Conservation (phyloP, 2,329 filamentous ascomycete species). For the Pseudogymnoascus sp. region DNA sequence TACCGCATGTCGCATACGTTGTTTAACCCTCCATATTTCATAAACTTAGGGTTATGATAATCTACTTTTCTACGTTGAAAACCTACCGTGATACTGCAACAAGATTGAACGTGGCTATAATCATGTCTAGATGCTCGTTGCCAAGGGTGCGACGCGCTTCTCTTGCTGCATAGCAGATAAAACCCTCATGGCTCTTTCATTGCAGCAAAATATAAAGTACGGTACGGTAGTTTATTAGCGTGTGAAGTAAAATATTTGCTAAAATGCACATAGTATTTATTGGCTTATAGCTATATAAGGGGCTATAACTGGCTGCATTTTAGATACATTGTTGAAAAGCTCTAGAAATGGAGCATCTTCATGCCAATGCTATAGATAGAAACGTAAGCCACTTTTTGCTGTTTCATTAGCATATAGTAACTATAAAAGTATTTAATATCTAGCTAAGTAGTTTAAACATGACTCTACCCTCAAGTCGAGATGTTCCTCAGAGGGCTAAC, state of each 20-base stretch:
- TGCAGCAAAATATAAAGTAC: not conserved
- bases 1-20: not conserved
- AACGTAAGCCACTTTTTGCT: too few relatives aligned
- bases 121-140: not conserved
- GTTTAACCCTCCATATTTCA: not conserved
- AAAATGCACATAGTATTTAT: not conserved
- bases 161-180: not conserved
- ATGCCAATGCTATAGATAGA: not conserved
- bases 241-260: not conserved
- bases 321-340: not conserved
- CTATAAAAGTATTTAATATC: not conserved
- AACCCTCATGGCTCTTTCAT: not conserved
- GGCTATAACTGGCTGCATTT: not conserved
- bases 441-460: not conserved
- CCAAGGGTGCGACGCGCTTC: not conserved
- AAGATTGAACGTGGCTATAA: not conserved
- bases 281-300: not conserved
- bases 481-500: not conserved
- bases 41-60: not conserved
- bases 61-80: not conserved
- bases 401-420: too few relatives aligned
- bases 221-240: not conserved
- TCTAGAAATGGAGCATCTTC: not conserved
- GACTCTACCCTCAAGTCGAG: not conserved
- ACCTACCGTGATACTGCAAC: not conserved